A percentile compares a stretch with the other conserved stretches of the same genome.
These are phyloP conservation scores for Furcasterigmium furcatum DNA, from an alignment of 2,329 filamentous ascomycete species.

Conservation along the genomic window DNA sequence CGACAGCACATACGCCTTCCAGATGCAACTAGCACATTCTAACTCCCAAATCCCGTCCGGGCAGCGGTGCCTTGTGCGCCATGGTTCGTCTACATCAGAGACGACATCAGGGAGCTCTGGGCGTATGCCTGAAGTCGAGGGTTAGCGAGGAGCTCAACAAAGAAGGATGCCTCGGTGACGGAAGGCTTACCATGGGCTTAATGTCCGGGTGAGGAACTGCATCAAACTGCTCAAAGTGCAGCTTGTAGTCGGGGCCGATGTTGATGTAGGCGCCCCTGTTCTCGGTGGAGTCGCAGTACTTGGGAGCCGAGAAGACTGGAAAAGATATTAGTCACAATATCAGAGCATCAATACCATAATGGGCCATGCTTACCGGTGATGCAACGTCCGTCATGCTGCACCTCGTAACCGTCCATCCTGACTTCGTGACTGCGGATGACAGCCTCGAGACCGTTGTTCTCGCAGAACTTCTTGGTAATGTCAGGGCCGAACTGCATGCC, in stretches of 20 bases:
- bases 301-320: conserved; percentile 90
- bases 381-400: conserved; percentile 92
- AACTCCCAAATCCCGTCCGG: not conserved
- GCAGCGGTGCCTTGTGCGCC: no score
- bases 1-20: not conserved
- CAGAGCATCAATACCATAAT: not conserved
- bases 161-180: not conserved
- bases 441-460: conserved; percentile 90
- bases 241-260: conserved; percentile 85
- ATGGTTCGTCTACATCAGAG: conserved; percentile 57
- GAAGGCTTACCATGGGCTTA: conserved; percentile 72
- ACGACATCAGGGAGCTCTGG: conserved; percentile 75
- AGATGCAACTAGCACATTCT: not conserved
- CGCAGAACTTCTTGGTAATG: conserved; percentile 93
- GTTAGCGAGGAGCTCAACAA: conserved; percentile 20
- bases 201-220: conserved; percentile 95
- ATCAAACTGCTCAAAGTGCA: conserved; percentile 90
- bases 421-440: conserved; percentile 98
- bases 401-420: conserved; percentile 98
- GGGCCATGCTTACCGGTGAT: conserved; percentile 68
- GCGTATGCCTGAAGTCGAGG: conserved; percentile 65
- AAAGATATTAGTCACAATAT: conserved; percentile 20
- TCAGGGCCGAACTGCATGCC: conserved; percentile 97
- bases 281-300: conserved; percentile 96
- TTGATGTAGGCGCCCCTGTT: conserved; percentile 99